Percentiles rank a stretch among this genome's conserved stretches.
These are phyloP conservation scores for Talaromyces amestolkiae DNA, from an alignment of 2,329 filamentous ascomycete species.

Conservation along the genomic window DNA sequence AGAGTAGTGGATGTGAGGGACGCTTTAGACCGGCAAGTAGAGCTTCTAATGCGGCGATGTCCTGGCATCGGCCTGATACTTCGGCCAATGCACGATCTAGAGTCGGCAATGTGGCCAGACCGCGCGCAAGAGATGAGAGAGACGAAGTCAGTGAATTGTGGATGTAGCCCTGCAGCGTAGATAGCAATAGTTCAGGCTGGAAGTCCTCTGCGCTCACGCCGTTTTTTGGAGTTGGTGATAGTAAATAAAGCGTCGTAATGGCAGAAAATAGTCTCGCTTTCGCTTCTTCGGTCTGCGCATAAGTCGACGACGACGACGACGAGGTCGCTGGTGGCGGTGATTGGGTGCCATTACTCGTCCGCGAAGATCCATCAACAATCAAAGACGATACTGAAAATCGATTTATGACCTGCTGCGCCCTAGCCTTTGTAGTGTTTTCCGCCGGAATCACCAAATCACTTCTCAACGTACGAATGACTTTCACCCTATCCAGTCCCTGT, in stretches of 20 bases:
- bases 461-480: constrained; percentile 68
- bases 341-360: constrained; percentile 19
- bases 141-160: constrained; percentile 77
- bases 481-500: constrained; percentile 69
- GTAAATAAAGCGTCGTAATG: constrained; percentile 71
- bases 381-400: constrained; percentile 74
- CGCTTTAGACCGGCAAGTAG: constrained; percentile 68
- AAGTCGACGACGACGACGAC: constrained; percentile 44
- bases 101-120: constrained; percentile 74
- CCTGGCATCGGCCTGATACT: constrained; percentile 80
- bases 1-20: constrained; percentile 66
- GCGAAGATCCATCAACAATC: constrained; percentile 27
- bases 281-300: constrained; percentile 67
- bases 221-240: constrained; percentile 64
- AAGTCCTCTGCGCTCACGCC: constrained; percentile 50
- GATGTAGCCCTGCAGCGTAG: constrained; percentile 76
- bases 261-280: constrained; percentile 72
- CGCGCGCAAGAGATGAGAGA: constrained; percentile 69
- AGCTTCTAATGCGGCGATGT: constrained; percentile 80
- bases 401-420: constrained; percentile 73
- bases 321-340: constrained; percentile 27
- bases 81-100: constrained; percentile 80
- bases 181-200: constrained; percentile 69
- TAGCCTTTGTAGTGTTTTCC: constrained; percentile 69
- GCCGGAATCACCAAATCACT: constrained; percentile 67